phyloP scores from a whole-genome alignment of 805 yeast species.

The Nakazawaea wyomingensis region DNA sequence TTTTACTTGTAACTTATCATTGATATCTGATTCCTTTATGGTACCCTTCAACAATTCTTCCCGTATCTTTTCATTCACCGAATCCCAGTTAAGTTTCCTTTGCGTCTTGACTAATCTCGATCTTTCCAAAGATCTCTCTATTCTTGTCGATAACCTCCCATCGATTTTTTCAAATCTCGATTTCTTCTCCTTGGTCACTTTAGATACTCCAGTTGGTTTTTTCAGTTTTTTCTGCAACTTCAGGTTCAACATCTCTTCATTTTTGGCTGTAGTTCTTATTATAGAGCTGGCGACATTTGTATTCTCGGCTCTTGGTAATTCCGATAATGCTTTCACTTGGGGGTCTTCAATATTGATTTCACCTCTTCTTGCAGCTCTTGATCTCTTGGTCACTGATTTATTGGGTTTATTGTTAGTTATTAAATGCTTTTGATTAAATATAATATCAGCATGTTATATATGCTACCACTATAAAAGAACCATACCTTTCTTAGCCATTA shows the following conservation, averaged over 20 bases:
- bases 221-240: slow-evolving; percentile 37
- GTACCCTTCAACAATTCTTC: slow-evolving; percentile 18
- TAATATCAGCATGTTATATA: not conserved
- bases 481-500: slow-evolving; percentile 13
- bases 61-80: slow-evolving; percentile 48
- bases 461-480: not conserved
- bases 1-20: slow-evolving; percentile 22
- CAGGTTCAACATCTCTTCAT: slow-evolving; percentile 54
- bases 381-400: slow-evolving; percentile 49
- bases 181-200: slow-evolving; percentile 28
- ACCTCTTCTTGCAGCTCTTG: slow-evolving; percentile 77
- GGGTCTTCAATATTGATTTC: slow-evolving; percentile 34
- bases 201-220: slow-evolving; percentile 23
- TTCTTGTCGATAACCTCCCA: slow-evolving; percentile 56
- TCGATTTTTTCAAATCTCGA: slow-evolving; percentile 47
- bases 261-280: slow-evolving; percentile 61
- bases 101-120: slow-evolving; percentile 56
- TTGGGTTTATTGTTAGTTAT: not conserved
- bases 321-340: slow-evolving; percentile 43
- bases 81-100: slow-evolving; percentile 72
- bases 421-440: too few species aligned
- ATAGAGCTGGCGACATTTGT: slow-evolving; percentile 59
- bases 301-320: slow-evolving; percentile 53
- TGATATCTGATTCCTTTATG: slow-evolving; percentile 32
- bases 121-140: slow-evolving; percentile 58